Conservation (phyloP, 495 filamentous ascomycete species). For the Penicillium samsonianum region DNA sequence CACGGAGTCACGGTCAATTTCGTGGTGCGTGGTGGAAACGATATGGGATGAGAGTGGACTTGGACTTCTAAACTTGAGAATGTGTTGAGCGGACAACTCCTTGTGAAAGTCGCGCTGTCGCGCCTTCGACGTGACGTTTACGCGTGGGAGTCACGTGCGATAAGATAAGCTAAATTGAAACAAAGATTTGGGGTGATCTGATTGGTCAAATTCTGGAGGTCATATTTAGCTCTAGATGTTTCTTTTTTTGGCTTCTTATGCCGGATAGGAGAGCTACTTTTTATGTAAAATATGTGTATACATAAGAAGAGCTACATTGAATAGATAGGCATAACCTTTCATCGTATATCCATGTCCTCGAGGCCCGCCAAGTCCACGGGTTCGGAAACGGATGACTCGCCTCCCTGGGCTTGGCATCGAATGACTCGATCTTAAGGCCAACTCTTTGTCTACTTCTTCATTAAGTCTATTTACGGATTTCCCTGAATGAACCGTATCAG, state of each 20-base stretch:
- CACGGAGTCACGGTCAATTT: neutral
- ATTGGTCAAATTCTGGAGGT: neutral
- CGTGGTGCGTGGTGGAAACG: neutral
- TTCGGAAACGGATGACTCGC: slow-evolving; percentile 21
- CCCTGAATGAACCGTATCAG: neutral
- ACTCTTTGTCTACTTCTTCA: neutral
- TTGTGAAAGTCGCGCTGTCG: slow-evolving; percentile 25
- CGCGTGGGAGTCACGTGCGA: slow-evolving; percentile 33
- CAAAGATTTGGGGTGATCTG: neutral
- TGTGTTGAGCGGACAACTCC: slow-evolving; percentile 20
- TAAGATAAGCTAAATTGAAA: slow-evolving; percentile 22
- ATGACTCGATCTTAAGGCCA: neutral
- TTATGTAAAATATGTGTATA: too few relatives aligned
- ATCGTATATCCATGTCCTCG: neutral
- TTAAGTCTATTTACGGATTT: neutral
- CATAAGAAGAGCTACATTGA: neutral
- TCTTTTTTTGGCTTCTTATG: neutral
- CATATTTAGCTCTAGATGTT: neutral
- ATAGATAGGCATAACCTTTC: neutral
- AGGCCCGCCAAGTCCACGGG: neutral
- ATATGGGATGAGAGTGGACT: neutral
- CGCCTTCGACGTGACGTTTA: slow-evolving; percentile 31
- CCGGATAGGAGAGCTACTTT: too few relatives aligned
- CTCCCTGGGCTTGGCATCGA: slow-evolving; percentile 16
- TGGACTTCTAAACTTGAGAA: slow-evolving; percentile 6